Conservation (phyloP, 2,329 filamentous ascomycete genomes). For the Phyllosticta citrichinensis region DNA sequence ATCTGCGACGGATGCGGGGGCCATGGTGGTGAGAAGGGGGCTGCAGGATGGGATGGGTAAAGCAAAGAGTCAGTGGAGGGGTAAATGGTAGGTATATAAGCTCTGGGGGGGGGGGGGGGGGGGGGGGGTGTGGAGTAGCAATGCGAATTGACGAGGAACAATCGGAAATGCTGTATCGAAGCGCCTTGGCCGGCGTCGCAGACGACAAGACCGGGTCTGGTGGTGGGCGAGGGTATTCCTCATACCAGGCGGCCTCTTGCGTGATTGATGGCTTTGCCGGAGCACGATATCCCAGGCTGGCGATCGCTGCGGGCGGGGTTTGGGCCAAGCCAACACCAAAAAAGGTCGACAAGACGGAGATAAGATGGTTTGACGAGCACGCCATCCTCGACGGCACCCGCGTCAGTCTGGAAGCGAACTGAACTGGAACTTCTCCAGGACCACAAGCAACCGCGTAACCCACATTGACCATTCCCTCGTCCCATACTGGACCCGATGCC, state of each 20-base stretch:
- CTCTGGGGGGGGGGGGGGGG: background rate
- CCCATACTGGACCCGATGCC: background rate
- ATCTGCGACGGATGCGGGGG: constrained; percentile 7
- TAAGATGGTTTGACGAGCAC: background rate
- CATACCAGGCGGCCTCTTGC: constrained; percentile 8
- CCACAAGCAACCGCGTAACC: background rate
- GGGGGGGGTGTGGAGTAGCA: background rate
- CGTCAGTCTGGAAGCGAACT: background rate
- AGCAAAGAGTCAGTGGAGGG: background rate
- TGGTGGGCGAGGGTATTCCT: background rate
- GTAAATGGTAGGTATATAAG: background rate
- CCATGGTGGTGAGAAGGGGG: constrained; percentile 3
- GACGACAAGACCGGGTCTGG: background rate
- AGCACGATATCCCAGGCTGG: constrained; percentile 9
- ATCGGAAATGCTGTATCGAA: constrained; percentile 2
- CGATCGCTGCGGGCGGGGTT: constrained; percentile 8
- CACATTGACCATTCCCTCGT: background rate
- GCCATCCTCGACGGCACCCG: background rate
- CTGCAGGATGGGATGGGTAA: background rate
- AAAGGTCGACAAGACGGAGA: background rate
- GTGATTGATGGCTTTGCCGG: constrained; percentile 6
- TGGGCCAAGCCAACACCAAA: background rate
- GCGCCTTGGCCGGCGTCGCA: background rate
- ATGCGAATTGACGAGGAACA: background rate
- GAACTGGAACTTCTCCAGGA: background rate